phyloP scores from a whole-genome alignment of 306 rosid species.

The Neltuma alba region DNA sequence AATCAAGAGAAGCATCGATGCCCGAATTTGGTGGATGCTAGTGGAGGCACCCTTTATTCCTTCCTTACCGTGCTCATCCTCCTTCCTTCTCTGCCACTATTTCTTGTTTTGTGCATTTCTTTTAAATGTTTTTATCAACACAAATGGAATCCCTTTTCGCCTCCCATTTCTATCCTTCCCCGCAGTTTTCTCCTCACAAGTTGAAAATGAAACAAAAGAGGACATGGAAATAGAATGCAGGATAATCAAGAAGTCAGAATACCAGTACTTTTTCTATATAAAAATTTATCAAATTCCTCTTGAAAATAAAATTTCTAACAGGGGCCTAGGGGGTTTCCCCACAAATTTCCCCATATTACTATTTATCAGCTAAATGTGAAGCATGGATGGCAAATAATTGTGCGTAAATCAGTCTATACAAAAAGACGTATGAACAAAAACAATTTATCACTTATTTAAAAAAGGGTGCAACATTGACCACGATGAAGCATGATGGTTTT shows the following conservation, averaged over 20 bases:
- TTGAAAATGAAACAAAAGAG: not conserved
- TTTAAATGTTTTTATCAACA: not conserved
- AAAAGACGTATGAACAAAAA: too few species aligned
- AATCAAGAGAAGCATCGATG: constrained; percentile 38
- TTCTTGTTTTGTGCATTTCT: not conserved
- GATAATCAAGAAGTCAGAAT: too few species aligned
- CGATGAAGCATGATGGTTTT: too few species aligned
- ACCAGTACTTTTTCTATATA: too few species aligned
- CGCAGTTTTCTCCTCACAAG: not conserved
- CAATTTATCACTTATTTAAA: not conserved
- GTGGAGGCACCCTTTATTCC: constrained; percentile 60
- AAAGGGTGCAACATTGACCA: too few species aligned
- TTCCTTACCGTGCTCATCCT: constrained; percentile 46
- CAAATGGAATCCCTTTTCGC: not conserved
- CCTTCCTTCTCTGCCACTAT: constrained; percentile 2
- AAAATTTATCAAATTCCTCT: too few species aligned
- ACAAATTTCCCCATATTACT: too few species aligned
- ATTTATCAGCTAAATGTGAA: too few species aligned
- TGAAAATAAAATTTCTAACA: too few species aligned
- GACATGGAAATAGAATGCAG: not conserved
- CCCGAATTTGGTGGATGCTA: constrained; percentile 46
- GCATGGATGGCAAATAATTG: too few species aligned
- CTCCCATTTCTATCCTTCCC: not conserved
- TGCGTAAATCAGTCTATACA: too few species aligned
- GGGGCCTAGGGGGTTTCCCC: too few species aligned